These are phyloP conservation scores for Penicillium sp. DNA, from an alignment of 2,329 filamentous ascomycete genomes.

Conservation along the genomic window DNA sequence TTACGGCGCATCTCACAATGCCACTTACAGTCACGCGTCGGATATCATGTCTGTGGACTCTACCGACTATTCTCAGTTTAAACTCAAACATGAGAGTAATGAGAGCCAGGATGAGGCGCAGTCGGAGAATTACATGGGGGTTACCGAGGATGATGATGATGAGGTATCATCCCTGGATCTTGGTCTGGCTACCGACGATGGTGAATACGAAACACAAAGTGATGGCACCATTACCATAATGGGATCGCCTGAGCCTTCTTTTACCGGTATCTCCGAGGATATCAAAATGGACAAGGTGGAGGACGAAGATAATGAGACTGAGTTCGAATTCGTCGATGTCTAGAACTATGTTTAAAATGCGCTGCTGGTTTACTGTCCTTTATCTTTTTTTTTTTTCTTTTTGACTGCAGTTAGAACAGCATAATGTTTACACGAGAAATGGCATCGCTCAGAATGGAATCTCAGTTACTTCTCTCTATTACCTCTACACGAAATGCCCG, in stretches of 20 bases:
- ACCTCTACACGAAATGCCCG: too few species aligned
- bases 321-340: slow-evolving; percentile 11
- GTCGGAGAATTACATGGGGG: not conserved
- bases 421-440: not conserved
- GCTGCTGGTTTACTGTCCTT: not conserved
- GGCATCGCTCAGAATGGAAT: not conserved
- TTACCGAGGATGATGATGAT: not conserved
- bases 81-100: not conserved
- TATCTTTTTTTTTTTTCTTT: not conserved
- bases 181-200: slow-evolving; percentile 8
- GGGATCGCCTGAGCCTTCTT: slow-evolving; percentile 1
- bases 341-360: not conserved
- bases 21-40: slow-evolving; percentile 32
- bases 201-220: slow-evolving; percentile 19
- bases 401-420: not conserved
- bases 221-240: slow-evolving; percentile 22
- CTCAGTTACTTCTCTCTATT: not conserved
- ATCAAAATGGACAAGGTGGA: slow-evolving; percentile 14
- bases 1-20: slow-evolving; percentile 36
- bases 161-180: not conserved
- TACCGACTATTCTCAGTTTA: not conserved
- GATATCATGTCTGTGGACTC: slow-evolving; percentile 28
- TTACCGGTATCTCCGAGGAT: slow-evolving; percentile 12
- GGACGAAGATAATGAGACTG: slow-evolving; percentile 1
- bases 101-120: not conserved